These are phyloP conservation scores for Neonectria hederae DNA, from an alignment of 2,329 filamentous ascomycete species.

Conservation along the genomic window DNA sequence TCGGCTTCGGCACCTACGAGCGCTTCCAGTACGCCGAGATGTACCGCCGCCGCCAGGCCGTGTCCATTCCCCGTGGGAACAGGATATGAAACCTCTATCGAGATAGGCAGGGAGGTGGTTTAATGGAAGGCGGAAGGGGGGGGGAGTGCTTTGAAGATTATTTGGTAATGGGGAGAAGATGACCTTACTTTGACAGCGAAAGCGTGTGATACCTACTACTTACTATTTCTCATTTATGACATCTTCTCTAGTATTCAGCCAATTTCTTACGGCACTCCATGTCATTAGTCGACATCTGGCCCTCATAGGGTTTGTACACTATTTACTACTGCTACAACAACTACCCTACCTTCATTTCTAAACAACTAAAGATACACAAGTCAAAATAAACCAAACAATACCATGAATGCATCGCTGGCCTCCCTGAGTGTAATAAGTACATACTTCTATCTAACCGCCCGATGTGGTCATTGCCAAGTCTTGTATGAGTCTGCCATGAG, in stretches of 20 bases:
- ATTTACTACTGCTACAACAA: slow-evolving; percentile 1
- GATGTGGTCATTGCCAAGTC: background rate
- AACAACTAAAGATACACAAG: background rate
- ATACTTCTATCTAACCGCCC: background rate
- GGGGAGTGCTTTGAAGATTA: slow-evolving; percentile 9
- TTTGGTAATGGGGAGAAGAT: slow-evolving; percentile 19
- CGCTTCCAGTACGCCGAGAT: slow-evolving; percentile 73
- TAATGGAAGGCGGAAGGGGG: slow-evolving; percentile 9
- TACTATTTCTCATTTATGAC: slow-evolving; percentile 20
- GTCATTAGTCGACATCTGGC: slow-evolving; percentile 40
- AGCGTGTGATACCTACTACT: slow-evolving; percentile 16
- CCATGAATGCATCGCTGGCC: background rate
- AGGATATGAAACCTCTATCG: slow-evolving; percentile 21
- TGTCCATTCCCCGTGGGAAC: slow-evolving; percentile 23
- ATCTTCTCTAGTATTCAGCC: slow-evolving; percentile 34
- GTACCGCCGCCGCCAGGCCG: slow-evolving; percentile 57
- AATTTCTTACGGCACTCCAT: slow-evolving; percentile 33
- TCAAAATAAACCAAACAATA: background rate
- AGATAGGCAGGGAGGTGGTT: no score
- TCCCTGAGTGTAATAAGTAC: background rate
- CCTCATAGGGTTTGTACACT: slow-evolving; percentile 31
- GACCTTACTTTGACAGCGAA: slow-evolving; percentile 25
- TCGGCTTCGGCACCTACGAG: slow-evolving; percentile 72
- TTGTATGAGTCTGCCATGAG: slow-evolving; percentile 9
- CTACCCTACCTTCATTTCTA: slow-evolving; percentile 5